Conservation (phyloP, 768 basidiomycete species). For the Royoungia palumana region DNA sequence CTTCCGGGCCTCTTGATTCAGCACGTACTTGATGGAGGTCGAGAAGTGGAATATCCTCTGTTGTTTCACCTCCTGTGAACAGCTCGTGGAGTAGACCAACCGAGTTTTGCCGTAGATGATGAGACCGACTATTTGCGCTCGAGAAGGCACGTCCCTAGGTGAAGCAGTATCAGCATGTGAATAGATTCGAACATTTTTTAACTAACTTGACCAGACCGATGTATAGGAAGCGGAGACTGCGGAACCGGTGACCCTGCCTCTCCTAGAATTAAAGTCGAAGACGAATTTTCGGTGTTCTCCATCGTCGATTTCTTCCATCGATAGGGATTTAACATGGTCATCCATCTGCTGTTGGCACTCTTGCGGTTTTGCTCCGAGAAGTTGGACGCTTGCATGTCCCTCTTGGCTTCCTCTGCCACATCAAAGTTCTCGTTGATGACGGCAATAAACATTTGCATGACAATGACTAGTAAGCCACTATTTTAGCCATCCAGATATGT, state of each 20-base stretch:
- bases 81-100: conserved; percentile 60
- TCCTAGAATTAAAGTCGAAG: conserved; percentile 73
- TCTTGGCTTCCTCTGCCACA: conserved; percentile 88
- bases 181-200: background rate
- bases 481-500: background rate
- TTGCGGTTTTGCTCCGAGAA: conserved; percentile 61
- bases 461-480: conserved; percentile 57
- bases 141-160: conserved; percentile 15
- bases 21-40: conserved; percentile 43
- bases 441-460: conserved; percentile 95
- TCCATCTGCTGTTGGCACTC: conserved; percentile 52
- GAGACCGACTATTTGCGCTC: conserved; percentile 31
- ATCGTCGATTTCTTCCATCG: conserved; percentile 74
- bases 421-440: conserved; percentile 96
- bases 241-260: conserved; percentile 72
- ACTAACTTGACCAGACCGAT: conserved; percentile 31
- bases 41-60: conserved; percentile 57
- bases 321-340: conserved; percentile 81
- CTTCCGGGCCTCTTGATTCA: conserved; percentile 26
- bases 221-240: conserved; percentile 43
- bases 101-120: conserved; percentile 53
- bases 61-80: conserved; percentile 54
- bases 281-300: conserved; percentile 66
- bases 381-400: conserved; percentile 70
- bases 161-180: conserved; percentile 14